These are phyloP conservation scores for Fusarium zealandicum DNA, from an alignment of 2,329 filamentous ascomycete genomes.

Conservation along the genomic window DNA sequence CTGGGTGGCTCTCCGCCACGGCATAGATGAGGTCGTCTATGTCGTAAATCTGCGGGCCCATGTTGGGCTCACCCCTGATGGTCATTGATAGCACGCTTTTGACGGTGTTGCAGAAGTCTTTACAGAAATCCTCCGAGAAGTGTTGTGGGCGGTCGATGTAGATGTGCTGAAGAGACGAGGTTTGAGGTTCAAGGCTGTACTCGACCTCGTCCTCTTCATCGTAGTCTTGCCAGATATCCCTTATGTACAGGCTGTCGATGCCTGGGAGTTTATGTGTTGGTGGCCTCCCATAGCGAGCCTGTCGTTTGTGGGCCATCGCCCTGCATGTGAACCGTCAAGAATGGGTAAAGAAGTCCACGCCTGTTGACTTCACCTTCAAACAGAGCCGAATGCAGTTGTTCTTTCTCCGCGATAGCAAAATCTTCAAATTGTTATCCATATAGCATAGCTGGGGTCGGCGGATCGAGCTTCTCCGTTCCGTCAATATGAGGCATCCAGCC, in stretches of 20 bases:
- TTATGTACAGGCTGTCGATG: neutral
- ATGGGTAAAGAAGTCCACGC: neutral
- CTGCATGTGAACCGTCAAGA: neutral
- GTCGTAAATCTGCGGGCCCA: neutral
- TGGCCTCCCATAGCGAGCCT: neutral
- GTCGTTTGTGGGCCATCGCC: neutral
- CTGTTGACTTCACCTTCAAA: neutral
- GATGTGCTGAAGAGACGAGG: conserved; percentile 11
- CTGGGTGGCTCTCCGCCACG: neutral
- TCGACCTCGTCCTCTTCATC: too few relatives aligned
- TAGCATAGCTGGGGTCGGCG: neutral
- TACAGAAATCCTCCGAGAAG: neutral
- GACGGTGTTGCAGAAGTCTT: neutral
- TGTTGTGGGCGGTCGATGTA: conserved; percentile 9
- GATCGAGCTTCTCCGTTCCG: neutral
- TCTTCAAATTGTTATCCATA: neutral
- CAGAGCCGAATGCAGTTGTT: neutral
- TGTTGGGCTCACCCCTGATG: conserved; percentile 9
- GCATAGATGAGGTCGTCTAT: neutral
- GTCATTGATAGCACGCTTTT: neutral
- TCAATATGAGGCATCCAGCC: neutral
- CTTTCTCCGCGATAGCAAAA: neutral
- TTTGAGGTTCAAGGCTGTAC: neutral
- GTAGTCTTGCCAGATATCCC: too few relatives aligned
- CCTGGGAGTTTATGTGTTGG: neutral